Percentiles rank a stretch among this genome's conserved stretches.
These are phyloP conservation scores for Arabidopsis lyrata DNA, from an alignment of 441 rosid genomes.

Conservation along the genomic window DNA sequence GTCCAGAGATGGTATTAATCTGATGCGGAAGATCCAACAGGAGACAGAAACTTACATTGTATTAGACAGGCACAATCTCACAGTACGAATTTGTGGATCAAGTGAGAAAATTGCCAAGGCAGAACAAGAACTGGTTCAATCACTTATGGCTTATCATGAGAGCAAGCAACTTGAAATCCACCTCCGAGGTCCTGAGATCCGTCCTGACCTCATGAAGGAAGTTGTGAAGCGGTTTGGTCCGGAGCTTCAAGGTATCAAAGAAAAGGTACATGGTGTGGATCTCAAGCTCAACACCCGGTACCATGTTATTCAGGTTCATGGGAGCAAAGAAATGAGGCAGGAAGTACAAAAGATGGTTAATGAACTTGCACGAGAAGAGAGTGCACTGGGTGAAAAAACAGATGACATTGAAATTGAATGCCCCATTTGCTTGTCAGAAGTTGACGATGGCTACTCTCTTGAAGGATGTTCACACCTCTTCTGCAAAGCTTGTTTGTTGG, in stretches of 20 bases:
- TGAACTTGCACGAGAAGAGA: constrained; percentile 51
- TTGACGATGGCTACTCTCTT: constrained; percentile 65
- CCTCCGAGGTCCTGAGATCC: constrained; percentile 59
- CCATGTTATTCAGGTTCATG: constrained; percentile 59
- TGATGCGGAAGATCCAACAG: constrained; percentile 60
- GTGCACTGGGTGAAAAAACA: constrained; percentile 31
- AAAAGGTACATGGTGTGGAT: constrained; percentile 61
- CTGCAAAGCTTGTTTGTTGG: constrained; percentile 72
- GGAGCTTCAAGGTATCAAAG: constrained; percentile 68
- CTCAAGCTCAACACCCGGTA: constrained; percentile 56
- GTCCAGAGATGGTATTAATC: constrained; percentile 56
- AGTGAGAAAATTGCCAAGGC: constrained; percentile 50
- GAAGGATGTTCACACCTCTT: constrained; percentile 67
- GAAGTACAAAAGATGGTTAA: constrained; percentile 57
- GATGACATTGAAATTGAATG: constrained; percentile 51
- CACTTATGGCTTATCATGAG: constrained; percentile 58
- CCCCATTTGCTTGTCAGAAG: constrained; percentile 69
- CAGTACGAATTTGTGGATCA: constrained; percentile 63
- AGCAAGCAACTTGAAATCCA: constrained; percentile 68
- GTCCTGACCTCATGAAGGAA: constrained; percentile 75
- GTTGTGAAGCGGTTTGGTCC: constrained; percentile 75
- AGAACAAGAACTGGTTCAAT: constrained; percentile 55
- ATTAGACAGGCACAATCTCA: constrained; percentile 56
- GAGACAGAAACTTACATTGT: constrained; percentile 62
- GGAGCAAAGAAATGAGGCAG: constrained; percentile 59